phyloP scores from a whole-genome alignment of 2,329 filamentous ascomycete species.

The Ophiocordyceps camponoti-floridani region DNA sequence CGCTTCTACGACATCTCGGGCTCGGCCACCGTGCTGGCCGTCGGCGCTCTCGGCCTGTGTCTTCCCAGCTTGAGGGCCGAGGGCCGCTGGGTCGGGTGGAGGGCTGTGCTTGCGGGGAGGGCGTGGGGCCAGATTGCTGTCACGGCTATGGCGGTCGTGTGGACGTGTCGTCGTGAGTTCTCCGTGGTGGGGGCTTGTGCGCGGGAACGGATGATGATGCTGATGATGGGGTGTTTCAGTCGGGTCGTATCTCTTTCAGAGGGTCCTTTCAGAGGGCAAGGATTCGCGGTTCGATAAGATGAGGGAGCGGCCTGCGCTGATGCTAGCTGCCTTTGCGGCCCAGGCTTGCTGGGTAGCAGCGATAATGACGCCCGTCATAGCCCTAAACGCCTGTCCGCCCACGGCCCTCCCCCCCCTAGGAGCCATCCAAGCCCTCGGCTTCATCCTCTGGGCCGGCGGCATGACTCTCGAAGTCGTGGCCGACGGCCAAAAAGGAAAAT shows the following conservation, averaged over 20 bases:
- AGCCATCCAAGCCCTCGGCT: slow-evolving; percentile 35
- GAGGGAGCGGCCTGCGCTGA: slow-evolving; percentile 15
- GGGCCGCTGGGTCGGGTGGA: slow-evolving; percentile 17
- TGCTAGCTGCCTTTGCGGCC: slow-evolving; percentile 22
- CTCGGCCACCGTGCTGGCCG: slow-evolving; percentile 46
- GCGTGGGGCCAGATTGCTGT: slow-evolving; percentile 40
- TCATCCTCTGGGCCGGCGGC: slow-evolving; percentile 39
- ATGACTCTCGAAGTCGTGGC: slow-evolving; percentile 42
- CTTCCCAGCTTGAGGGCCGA: slow-evolving; percentile 38
- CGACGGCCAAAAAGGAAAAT: slow-evolving; percentile 44
- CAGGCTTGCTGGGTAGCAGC: slow-evolving; percentile 53
- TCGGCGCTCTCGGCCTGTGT: slow-evolving; percentile 42
- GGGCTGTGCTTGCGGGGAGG: slow-evolving; percentile 12
- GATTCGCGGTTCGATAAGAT: slow-evolving; percentile 32
- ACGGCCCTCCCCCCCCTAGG: slow-evolving; percentile 26
- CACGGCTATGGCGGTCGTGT: slow-evolving; percentile 26
- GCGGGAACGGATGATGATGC: background rate
- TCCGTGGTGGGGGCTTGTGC: too few species aligned
- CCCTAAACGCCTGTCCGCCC: slow-evolving; percentile 42
- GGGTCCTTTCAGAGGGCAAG: slow-evolving; percentile 38
- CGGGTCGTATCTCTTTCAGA: slow-evolving; percentile 44
- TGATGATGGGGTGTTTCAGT: slow-evolving; percentile 20
- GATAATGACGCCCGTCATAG: slow-evolving; percentile 46
- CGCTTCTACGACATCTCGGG: slow-evolving; percentile 53
- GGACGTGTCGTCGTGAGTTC: slow-evolving; percentile 39